Evolutionary conservation across 306 rosid genomes (phyloP).

Genomic region (Hippophae gyantsensis): DNA sequence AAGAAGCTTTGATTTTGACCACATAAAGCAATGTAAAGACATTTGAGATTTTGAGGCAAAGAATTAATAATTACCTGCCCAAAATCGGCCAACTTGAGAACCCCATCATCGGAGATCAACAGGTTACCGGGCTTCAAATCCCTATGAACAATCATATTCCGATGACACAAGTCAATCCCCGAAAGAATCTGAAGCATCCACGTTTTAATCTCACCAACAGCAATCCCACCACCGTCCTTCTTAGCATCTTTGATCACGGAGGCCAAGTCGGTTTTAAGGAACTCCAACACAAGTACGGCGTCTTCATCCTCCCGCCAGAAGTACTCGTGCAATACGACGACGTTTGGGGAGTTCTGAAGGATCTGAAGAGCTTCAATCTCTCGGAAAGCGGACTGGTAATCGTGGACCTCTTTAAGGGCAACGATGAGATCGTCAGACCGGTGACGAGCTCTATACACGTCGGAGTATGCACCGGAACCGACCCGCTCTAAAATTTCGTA

Average conservation of each 20-base stretch:
- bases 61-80: conserved; percentile 55
- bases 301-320: conserved; percentile 91
- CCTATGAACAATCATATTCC: conserved; percentile 61
- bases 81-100: conserved; percentile 78
- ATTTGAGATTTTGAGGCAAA: neutral
- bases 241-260: conserved; percentile 46
- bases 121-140: conserved; percentile 78
- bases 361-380: conserved; percentile 72
- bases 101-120: conserved; percentile 67
- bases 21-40: neutral
- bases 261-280: conserved; percentile 44
- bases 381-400: conserved; percentile 63
- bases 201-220: conserved; percentile 48
- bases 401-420: conserved; percentile 90
- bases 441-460: conserved; percentile 67
- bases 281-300: conserved; percentile 85
- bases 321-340: conserved; percentile 65
- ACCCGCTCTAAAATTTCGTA: conserved; percentile 58
- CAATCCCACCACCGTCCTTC: conserved; percentile 25
- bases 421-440: conserved; percentile 51
- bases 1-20: neutral
- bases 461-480: conserved; percentile 88
- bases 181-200: conserved; percentile 73
- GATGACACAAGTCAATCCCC: conserved; percentile 72
- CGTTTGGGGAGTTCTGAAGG: conserved; percentile 48